Evolutionary conservation across 2,329 filamentous ascomycete species (phyloP).

Genomic region (Penicillium aurantiogriseum): DNA sequence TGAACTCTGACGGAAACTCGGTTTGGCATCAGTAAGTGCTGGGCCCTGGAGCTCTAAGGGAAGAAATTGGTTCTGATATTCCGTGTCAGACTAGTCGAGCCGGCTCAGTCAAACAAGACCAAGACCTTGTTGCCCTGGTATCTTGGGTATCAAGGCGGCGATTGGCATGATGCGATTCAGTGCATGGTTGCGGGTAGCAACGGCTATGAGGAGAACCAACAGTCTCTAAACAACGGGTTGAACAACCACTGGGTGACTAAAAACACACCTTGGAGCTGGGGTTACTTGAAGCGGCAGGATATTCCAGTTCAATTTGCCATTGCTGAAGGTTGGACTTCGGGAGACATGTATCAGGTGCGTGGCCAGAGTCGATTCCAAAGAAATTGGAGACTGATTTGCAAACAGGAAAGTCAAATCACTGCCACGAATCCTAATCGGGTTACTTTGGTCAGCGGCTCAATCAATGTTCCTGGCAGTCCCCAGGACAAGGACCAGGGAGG

Average conservation of each 20-base stretch:
- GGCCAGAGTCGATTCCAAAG: background rate
- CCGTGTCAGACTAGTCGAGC: constrained; percentile 36
- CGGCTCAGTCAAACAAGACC: constrained; percentile 41
- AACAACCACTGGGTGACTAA: constrained; percentile 56
- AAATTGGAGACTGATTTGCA: background rate
- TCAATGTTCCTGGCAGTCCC: constrained; percentile 52
- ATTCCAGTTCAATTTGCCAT: constrained; percentile 57
- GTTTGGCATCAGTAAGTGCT: constrained; percentile 51
- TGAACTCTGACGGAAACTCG: constrained; percentile 46
- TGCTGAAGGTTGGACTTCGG: constrained; percentile 55
- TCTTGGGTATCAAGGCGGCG: constrained; percentile 55
- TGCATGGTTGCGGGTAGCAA: constrained; percentile 55
- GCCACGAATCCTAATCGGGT: constrained; percentile 56
- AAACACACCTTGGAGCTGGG: constrained; percentile 56
- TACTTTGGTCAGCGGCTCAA: constrained; percentile 51
- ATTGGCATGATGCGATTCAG: constrained; percentile 53
- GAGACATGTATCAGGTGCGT: constrained; percentile 55
- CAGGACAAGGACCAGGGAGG: constrained; percentile 46
- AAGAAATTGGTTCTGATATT: background rate
- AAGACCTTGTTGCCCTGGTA: constrained; percentile 54
- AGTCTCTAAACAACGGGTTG: constrained; percentile 50
- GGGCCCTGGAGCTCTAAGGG: background rate
- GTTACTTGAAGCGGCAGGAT: constrained; percentile 52
- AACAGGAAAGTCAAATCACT: constrained; percentile 50
- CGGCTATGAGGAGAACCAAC: constrained; percentile 54